Percentiles rank a stretch among this genome's conserved stretches.
Conservation (phyloP, 192 early-diverging fungal genomes). For the Coemansia sp. region DNA sequence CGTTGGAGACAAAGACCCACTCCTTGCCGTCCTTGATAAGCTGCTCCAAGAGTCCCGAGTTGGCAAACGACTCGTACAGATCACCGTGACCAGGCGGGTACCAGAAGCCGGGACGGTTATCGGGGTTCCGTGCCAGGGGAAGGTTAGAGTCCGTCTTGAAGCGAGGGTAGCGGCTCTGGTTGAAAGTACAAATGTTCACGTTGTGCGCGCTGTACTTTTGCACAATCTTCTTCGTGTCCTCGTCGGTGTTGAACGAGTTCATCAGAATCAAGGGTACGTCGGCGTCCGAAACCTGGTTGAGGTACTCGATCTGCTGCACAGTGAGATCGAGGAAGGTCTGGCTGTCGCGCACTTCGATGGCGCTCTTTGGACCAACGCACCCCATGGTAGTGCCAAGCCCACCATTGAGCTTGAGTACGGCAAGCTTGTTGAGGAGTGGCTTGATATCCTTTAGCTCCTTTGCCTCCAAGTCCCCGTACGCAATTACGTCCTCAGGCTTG, state of each 20-base stretch:
- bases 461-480: slow-evolving; percentile 72
- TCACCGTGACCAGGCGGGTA: slow-evolving; percentile 99
- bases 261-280: slow-evolving; percentile 97
- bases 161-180: slow-evolving; percentile 94
- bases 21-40: slow-evolving; percentile 95
- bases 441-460: slow-evolving; percentile 46
- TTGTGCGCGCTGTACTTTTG: slow-evolving; percentile 97
- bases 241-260: slow-evolving; percentile 99
- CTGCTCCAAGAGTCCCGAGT: slow-evolving; percentile 92
- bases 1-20: slow-evolving; percentile 98
- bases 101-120: slow-evolving; percentile 59
- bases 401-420: slow-evolving; percentile 99
- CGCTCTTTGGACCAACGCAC: slow-evolving; percentile 96
- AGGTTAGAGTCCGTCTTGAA: slow-evolving; percentile 90
- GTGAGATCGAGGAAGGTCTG: slow-evolving; percentile 99
- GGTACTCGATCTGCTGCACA: slow-evolving; percentile 98
- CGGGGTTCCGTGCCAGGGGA: slow-evolving; percentile 75
- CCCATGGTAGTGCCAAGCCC: slow-evolving; percentile 99
- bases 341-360: slow-evolving; percentile 96
- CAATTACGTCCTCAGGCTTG: slow-evolving; percentile 81
- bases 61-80: slow-evolving; percentile 91
- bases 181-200: slow-evolving; percentile 94
- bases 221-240: slow-evolving; percentile 95
- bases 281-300: slow-evolving; percentile 87
- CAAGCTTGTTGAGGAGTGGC: slow-evolving; percentile 82